Evolutionary conservation across 2,329 filamentous ascomycete genomes (phyloP), one percentile per base, ranked within the genome.

Genomic region (Fusarium sp.): DNA sequence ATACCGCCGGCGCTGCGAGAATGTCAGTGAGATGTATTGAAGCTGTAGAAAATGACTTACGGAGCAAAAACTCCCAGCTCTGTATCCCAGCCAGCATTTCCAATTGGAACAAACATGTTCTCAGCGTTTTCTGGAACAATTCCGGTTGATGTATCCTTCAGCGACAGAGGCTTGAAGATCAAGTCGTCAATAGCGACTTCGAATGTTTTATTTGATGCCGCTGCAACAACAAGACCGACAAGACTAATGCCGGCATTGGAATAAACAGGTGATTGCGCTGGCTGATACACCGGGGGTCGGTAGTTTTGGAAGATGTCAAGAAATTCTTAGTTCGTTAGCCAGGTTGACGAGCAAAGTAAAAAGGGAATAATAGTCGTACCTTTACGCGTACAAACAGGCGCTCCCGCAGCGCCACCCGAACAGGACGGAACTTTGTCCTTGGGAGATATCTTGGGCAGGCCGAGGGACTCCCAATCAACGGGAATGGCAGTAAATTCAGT

Each of bases 41-140:
- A 1, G 6, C 2, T 15, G 4, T 13, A 17, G 10, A 14, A 1
- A 14, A 11, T 1, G 1, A 36, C 55, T 15, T 22, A 43, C 59
- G 59, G 34, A 14, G 33, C 31, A 6, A 61, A 62, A 15, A 61
- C 17, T 3, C 59, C 42, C 10, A 61, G n/a, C 2, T 61, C 47
- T 15, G 44, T 39, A 7, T 55, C 26, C 56, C 59, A 62, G 4
- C 47, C 47, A 24, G 13, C 6, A 2, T 26, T 45, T 22, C 42
- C 36, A 2, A 39, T 19, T 1, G 59, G 56, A 17, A 62, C 44
- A 1, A 53, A 60, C 34, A 61, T 61, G 2, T 38, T 42, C 0
- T 49, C 3, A 0, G 22, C 14, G 0, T 47, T 28, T 11, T 38
- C 46, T 1, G 10, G 7, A 0, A 24, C 46, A 0, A 51, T 43